Base-by-base conservation (phyloP, 2,329 filamentous ascomycete species). In the Leptographium radiaticola region DNA sequence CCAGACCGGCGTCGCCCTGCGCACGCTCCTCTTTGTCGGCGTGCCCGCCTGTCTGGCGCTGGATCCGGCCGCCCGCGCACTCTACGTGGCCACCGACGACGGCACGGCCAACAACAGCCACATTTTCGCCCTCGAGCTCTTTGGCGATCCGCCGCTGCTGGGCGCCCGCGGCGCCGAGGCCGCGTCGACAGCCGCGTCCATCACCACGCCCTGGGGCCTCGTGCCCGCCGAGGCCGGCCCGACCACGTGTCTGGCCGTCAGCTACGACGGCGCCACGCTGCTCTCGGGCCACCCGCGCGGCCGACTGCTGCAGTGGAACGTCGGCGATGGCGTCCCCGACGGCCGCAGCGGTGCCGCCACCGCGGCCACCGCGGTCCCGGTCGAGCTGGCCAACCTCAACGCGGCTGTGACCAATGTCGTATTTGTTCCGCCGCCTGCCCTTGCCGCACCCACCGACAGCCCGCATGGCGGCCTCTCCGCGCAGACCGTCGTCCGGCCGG, bases 201-300 rank as follows among this genome's bases (percentile, higher is more conserved):
- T 80, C 13, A 71, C 71, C 13, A 70, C 68, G 53, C 76, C 77
- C 36, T 75, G 77, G 56, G 73, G 80, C 62, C 69, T 79, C 55
- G 74, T 77, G 8, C 80, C 83, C 39, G 71, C 76, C 47, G 81
- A 88, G 52, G 75, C 78, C 20, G 87, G 87, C 13, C 74, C 79
- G 13, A 79, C 79, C 5, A 77, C 82, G 30, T 87, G 85, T 62
- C 65, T 95, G 54, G 77, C 79, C 20, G 69, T 94, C 52, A 90
- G 81, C 63, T 90, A 93, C 67, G 91, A 96, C 65, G 87, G 88
- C 31, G 89, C 84, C 45, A 79, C 75, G 9, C 71, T 96, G 25
- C 68, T 95, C 31, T 89, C 89, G 4, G 90, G 90, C 7, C 90
- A 97, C 63, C 72, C 79, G 18, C 86, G 79, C 61, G 91, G 91